Evolutionary conservation across 768 basidiomycete species (phyloP).

Genomic region (Collybiopsis confluens): DNA sequence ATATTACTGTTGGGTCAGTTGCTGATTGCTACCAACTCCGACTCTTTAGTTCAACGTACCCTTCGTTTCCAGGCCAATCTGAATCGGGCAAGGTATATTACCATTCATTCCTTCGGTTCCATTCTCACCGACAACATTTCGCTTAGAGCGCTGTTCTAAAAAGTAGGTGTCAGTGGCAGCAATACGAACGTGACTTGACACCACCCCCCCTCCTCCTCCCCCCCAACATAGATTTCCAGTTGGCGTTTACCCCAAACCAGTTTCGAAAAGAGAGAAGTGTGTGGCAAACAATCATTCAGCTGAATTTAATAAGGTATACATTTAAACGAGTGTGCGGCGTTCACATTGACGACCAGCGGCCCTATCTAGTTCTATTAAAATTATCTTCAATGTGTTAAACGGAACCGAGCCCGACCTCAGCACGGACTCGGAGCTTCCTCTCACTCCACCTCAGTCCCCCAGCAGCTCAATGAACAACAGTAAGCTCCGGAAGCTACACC

Average conservation of each 20-base stretch:
- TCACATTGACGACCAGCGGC: not conserved
- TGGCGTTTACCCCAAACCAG: conserved; percentile 58
- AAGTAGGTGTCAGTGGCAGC: conserved; percentile 27
- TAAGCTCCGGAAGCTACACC: conserved; percentile 31
- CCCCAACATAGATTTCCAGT: conserved; percentile 63
- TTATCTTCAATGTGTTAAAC: conserved; percentile 49
- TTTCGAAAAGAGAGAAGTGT: conserved; percentile 53
- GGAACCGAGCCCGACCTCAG: conserved; percentile 10
- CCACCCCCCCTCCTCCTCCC: too few species aligned
- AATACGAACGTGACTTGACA: too few species aligned
- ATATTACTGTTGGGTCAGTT: conserved; percentile 34
- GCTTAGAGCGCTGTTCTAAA: conserved; percentile 45
- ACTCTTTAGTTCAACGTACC: not conserved
- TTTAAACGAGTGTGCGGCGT: conserved; percentile 5
- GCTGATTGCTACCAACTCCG: not conserved
- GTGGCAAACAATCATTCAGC: conserved; percentile 65
- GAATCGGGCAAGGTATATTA: conserved; percentile 32
- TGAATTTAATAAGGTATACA: conserved; percentile 59
- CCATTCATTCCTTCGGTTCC: not conserved
- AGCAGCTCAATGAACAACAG: conserved; percentile 7
- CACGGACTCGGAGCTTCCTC: conserved; percentile 21
- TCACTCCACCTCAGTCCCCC: conserved; percentile 19
- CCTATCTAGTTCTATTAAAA: conserved; percentile 47
- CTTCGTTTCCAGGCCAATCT: conserved; percentile 26
- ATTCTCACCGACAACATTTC: not conserved